Base-by-base conservation (phyloP, 164 flowering plant genomes). In the Tetrastigma voinierianum region DNA sequence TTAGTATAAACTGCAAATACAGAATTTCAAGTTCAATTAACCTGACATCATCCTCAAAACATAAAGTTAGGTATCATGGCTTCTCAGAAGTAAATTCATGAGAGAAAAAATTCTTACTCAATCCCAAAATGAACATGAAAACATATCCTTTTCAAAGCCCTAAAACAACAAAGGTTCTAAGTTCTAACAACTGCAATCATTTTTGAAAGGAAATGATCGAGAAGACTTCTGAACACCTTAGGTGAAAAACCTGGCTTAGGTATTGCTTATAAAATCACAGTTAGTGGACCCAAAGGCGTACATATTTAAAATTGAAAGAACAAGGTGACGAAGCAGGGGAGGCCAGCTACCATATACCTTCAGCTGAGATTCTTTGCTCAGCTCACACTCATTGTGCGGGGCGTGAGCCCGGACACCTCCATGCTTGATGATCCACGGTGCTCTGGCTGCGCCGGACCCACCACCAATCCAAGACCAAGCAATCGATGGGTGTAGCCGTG, bases 321-420 rank as follows among this genome's bases (percentile, higher is more conserved):
- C 40, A 55, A 77, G 75, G 44, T 70, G 75, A 17, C 44, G 12
- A 67, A 80, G 83, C 23, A 76, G 65, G 45, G 65, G 8, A 71
- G 60, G 7, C 74, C 76, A 59, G 74, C 72, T 8, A 21, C 54
- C 4, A 80, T 10, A 53, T 67, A n/a, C 62, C n/a, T n/a, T 59
- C 44, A 4, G 68, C n/a, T 72, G 32, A 46, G n/a, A 18, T 70
- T 77, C n/a, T 79, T 10, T 23, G 47, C 11, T 70, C 62, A 80
- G 73, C 67, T 80, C 79, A n/a, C 48, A 54, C 59, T 46, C 61
- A 77, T 81, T n/a, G 56, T 67, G n/a, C n/a, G n/a, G n/a, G 51
- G 45, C 2, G 80, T 78, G 10, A 79, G 68, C 49, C n/a, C 20
- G 47, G n/a, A n/a, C n/a, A 21, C 63, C 65, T 48, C 49, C 32